Conservation (phyloP, 108 stramenopile species). For the Bacterosira constricta region DNA sequence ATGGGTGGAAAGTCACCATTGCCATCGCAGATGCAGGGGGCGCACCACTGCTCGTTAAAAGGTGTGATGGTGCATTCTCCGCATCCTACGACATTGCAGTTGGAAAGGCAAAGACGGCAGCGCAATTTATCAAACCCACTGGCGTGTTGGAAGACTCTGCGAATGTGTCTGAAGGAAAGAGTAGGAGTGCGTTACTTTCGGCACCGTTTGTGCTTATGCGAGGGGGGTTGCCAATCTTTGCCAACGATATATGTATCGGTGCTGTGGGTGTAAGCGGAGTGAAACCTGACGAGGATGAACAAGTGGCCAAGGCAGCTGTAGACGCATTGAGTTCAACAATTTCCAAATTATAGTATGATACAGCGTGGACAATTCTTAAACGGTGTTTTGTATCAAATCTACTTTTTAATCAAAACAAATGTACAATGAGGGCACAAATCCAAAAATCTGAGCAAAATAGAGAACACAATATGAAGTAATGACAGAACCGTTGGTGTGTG, state of each 20-base stretch:
- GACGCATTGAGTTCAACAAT: conserved; percentile 25
- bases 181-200: conserved; percentile 37
- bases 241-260: conserved; percentile 36
- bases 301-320: conserved; percentile 34
- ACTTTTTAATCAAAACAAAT: background rate
- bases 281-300: conserved; percentile 47
- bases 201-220: conserved; percentile 41
- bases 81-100: conserved; percentile 48
- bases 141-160: conserved; percentile 31
- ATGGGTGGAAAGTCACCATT: conserved; percentile 53
- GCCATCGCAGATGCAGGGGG: conserved; percentile 47
- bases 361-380: too few species aligned
- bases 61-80: conserved; percentile 45
- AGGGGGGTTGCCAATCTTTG: conserved; percentile 44
- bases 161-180: conserved; percentile 30
- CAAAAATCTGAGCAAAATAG: too few species aligned
- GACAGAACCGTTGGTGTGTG: too few species aligned
- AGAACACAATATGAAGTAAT: too few species aligned
- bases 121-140: conserved; percentile 44
- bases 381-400: background rate
- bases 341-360: conserved; percentile 33
- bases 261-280: conserved; percentile 57
- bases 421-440: background rate
- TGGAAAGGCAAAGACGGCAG: conserved; percentile 53
- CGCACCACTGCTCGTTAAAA: conserved; percentile 31